A percentile compares a stretch with the other conserved stretches of the same genome.
Evolutionary conservation across 2,329 filamentous ascomycete species (phyloP).

Genomic region (Stromatinia cepivora): DNA sequence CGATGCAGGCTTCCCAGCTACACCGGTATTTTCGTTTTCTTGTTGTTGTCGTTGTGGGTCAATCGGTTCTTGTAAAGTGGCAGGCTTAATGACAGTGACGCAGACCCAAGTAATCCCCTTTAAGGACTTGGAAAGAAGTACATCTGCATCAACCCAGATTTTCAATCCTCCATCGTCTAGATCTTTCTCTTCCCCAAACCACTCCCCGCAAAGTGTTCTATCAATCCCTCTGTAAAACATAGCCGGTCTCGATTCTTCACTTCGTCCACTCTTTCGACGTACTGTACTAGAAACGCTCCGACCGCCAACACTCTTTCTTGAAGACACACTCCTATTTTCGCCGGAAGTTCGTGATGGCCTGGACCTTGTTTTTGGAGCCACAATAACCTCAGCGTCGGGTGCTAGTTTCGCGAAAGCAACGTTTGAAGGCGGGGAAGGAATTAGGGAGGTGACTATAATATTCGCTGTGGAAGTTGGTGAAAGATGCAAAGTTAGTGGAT

Average conservation of each 20-base stretch:
- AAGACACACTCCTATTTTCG: slow-evolving; percentile 79
- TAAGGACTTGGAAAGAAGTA: slow-evolving; percentile 69
- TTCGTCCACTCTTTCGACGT: slow-evolving; percentile 55
- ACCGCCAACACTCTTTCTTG: slow-evolving; percentile 71
- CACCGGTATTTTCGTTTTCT: slow-evolving; percentile 63
- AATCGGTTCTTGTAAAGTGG: slow-evolving; percentile 68
- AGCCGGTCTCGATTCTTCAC: slow-evolving; percentile 65
- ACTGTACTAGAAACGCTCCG: slow-evolving; percentile 74
- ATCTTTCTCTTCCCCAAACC: slow-evolving; percentile 66
- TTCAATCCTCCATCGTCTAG: slow-evolving; percentile 61
- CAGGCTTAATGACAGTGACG: slow-evolving; percentile 85
- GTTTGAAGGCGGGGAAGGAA: slow-evolving; percentile 66
- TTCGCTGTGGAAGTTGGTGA: slow-evolving; percentile 95
- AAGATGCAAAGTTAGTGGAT: slow-evolving; percentile 87
- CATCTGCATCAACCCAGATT: slow-evolving; percentile 82
- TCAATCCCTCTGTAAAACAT: slow-evolving; percentile 83
- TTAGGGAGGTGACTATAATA: slow-evolving; percentile 80
- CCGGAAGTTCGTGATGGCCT: slow-evolving; percentile 65
- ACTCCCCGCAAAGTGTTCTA: slow-evolving; percentile 65
- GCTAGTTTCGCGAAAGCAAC: slow-evolving; percentile 87
- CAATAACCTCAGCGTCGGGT: slow-evolving; percentile 93
- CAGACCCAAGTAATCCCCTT: slow-evolving; percentile 74
- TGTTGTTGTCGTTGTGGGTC: slow-evolving; percentile 67
- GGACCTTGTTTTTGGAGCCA: slow-evolving; percentile 85
- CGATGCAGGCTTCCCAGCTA: slow-evolving; percentile 57